These are phyloP conservation scores for Starmera stellimalicola DNA, from an alignment of 1,139 yeast species.

Conservation along the genomic window DNA sequence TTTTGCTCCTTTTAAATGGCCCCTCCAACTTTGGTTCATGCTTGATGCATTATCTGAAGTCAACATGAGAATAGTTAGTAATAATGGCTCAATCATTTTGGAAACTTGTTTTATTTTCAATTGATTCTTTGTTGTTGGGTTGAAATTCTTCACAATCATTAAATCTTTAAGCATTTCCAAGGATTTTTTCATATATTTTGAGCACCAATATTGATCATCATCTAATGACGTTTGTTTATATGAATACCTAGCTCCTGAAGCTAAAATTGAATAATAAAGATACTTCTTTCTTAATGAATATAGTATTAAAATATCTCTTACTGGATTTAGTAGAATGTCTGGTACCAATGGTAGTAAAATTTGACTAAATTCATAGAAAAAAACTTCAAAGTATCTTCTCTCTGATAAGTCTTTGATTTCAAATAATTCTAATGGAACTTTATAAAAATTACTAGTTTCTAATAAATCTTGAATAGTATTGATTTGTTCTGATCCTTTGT, in stretches of 20 bases:
- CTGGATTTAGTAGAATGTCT: conserved; percentile 41
- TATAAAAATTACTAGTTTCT: conserved; percentile 4
- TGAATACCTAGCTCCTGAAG: conserved; percentile 59
- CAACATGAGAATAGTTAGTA: conserved; percentile 53
- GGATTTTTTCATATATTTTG: conserved; percentile 51
- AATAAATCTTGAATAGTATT: not conserved
- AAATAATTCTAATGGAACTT: conserved; percentile 11
- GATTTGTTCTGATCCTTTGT: not conserved
- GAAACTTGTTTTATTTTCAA: conserved; percentile 4
- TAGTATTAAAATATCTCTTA: conserved; percentile 50
- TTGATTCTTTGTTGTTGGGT: conserved; percentile 27
- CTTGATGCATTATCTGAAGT: conserved; percentile 64
- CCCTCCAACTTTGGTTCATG: conserved; percentile 61
- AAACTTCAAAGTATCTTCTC: conserved; percentile 41
- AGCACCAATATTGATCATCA: conserved; percentile 54
- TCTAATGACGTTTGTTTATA: conserved; percentile 33
- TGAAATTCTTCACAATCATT: conserved; percentile 10
- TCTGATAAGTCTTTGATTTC: conserved; percentile 16
- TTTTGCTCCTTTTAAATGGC: conserved; percentile 69
- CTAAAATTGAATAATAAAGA: conserved; percentile 54
- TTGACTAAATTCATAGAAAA: conserved; percentile 48
- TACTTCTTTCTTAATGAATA: conserved; percentile 54
- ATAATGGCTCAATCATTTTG: conserved; percentile 44
- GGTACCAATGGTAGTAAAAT: conserved; percentile 54
- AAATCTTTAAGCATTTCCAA: conserved; percentile 21